Base-by-base conservation (phyloP, 495 filamentous ascomycete species). In the Penicillium antarcticum region DNA sequence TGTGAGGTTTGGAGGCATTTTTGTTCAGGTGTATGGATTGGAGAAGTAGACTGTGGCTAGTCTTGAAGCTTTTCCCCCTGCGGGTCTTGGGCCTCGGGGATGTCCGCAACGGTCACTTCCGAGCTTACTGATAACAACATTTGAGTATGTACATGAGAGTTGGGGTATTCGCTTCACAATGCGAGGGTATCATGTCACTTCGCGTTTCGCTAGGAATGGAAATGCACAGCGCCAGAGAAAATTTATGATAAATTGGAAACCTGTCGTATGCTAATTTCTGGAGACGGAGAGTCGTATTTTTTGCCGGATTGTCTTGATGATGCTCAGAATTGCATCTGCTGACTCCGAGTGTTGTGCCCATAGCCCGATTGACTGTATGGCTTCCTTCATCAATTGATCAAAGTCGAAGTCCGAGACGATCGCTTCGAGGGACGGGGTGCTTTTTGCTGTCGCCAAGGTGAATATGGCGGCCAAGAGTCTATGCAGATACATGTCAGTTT, bases 1-100 rank as follows among this genome's bases (percentile, higher is more conserved):
- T n/a, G 55, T 55, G 7, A 70, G 51, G 13, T 32, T 29, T 3
- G 57, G 63, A 42, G 66, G 54, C 67, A 72, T 71, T 17, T 36
- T 51, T 43, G 1, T 16, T 37, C 18, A 38, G 16, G 35, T 16
- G 13, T 31, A 42, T 16, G 21, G 33, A 29, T 33, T 32, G 18
- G 33, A 6, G 13, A 9, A 14, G 13, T 38, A 1, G 2, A 29
- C 6, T 8, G 26, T 29, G 26, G 26, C 26, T 29, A 29, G 6
- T 10, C 9, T 29, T 29, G 26, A 29, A 29, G 26, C 26, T 29
- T 29, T 29, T 9, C 26, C 21, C 21, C 5, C 5, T 9, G 7
- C 26, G 26, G 5, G 26, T 5, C n/a, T n/a, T n/a, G n/a, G n/a
- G n/a, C 21, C 21, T 23, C 26, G 34, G 45, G 45, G 34, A 12